phyloP scores from a whole-genome alignment of 1,284 basidiomycete species.

The Ceratobasidium papillatum region DNA sequence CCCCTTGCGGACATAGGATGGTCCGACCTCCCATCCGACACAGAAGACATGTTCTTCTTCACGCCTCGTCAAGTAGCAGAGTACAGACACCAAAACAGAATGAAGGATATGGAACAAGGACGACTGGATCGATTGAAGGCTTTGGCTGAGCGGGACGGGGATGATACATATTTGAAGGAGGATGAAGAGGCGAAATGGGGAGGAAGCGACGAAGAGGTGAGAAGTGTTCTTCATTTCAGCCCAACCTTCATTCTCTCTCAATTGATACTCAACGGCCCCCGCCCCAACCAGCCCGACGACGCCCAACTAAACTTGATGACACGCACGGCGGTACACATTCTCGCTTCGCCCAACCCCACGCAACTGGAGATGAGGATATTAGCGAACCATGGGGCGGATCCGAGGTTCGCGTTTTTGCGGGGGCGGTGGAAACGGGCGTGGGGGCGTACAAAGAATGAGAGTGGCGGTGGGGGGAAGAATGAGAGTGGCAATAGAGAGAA shows the following conservation, averaged over 20 bases:
- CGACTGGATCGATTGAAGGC: slow-evolving; percentile 71
- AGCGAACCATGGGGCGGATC: slow-evolving; percentile 77
- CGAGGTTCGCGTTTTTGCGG: slow-evolving; percentile 77
- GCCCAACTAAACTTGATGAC: slow-evolving; percentile 72
- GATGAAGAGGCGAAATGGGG: slow-evolving; percentile 65
- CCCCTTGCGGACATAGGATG: slow-evolving; percentile 59
- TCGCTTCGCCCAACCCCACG: slow-evolving; percentile 73
- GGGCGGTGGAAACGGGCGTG: slow-evolving; percentile 76
- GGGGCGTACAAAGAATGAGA: slow-evolving; percentile 48
- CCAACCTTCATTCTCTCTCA: not conserved
- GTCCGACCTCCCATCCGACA: slow-evolving; percentile 82
- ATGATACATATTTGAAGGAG: slow-evolving; percentile 44
- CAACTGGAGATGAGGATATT: slow-evolving; percentile 88
- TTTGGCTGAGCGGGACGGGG: slow-evolving; percentile 52
- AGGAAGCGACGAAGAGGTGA: slow-evolving; percentile 76
- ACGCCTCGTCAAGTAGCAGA: slow-evolving; percentile 71
- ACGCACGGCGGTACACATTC: slow-evolving; percentile 74
- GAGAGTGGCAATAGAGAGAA: slow-evolving; percentile 24
- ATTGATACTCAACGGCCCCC: not conserved
- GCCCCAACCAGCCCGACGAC: slow-evolving; percentile 66
- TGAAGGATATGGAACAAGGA: slow-evolving; percentile 65
- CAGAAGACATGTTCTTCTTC: slow-evolving; percentile 83
- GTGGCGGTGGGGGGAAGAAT: slow-evolving; percentile 43
- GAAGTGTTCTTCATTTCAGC: slow-evolving; percentile 3
- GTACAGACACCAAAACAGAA: slow-evolving; percentile 70